phyloP scores from a whole-genome alignment of 2,329 filamentous ascomycete species.

The Fusarium bactridioides region DNA sequence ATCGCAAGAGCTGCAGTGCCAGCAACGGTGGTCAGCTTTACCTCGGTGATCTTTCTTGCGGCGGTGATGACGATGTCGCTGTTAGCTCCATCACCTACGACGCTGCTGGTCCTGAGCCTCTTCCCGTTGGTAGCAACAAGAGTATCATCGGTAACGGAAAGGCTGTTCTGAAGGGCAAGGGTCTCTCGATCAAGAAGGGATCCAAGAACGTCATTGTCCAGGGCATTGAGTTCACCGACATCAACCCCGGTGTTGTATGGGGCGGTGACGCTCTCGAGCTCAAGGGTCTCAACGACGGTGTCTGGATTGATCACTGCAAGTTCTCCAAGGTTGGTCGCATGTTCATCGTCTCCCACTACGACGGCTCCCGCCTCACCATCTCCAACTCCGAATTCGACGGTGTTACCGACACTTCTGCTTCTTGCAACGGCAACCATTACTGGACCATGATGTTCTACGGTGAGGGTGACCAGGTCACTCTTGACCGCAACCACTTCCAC shows the following conservation, averaged over 20 bases:
- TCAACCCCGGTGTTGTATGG: conserved; percentile 50
- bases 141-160: conserved; percentile 40
- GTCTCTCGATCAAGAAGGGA: conserved; percentile 53
- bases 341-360: conserved; percentile 50
- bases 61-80: conserved; percentile 33
- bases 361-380: conserved; percentile 46
- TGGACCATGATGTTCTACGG: conserved; percentile 46
- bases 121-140: conserved; percentile 42
- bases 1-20: conserved; percentile 43
- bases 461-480: conserved; percentile 37
- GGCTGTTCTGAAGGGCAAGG: conserved; percentile 48
- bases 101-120: conserved; percentile 32
- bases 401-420: conserved; percentile 41
- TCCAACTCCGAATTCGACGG: conserved; percentile 52
- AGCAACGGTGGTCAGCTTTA: conserved; percentile 41
- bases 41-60: conserved; percentile 42
- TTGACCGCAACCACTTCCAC: conserved; percentile 42
- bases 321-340: conserved; percentile 52
- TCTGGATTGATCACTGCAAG: conserved; percentile 49
- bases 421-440: conserved; percentile 45
- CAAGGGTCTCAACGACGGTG: conserved; percentile 40
- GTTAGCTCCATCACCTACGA: conserved; percentile 43
- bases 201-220: conserved; percentile 60
- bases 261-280: conserved; percentile 51
- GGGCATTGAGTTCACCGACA: conserved; percentile 56